A percentile compares a stretch with the other conserved stretches of the same genome.
Evolutionary conservation across 352 stramenopile genomes (phyloP).

Genomic region (Globisporangium nagaii): DNA sequence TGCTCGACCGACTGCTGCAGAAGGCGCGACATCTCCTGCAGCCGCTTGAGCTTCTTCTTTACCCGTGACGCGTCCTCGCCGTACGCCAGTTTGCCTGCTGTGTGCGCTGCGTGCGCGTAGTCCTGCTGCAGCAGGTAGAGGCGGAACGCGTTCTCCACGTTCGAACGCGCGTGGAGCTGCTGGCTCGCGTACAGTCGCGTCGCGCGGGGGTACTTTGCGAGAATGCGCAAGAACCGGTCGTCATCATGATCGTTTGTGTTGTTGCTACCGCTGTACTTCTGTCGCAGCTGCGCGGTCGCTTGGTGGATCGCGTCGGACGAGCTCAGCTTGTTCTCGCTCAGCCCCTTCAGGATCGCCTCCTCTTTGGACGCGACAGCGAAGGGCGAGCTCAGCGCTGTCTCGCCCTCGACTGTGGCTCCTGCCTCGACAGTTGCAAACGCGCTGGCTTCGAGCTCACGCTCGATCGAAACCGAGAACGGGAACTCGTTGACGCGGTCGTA

Average conservation of each 20-base stretch:
- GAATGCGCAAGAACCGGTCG: slow-evolving; percentile 23
- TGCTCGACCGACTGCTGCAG: slow-evolving; percentile 14
- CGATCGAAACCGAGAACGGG: slow-evolving; percentile 25
- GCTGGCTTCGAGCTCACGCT: slow-evolving; percentile 23
- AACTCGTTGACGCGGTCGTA: slow-evolving; percentile 37
- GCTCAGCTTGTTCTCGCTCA: slow-evolving; percentile 37
- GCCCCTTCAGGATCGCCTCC: slow-evolving; percentile 39
- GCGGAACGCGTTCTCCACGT: slow-evolving; percentile 28
- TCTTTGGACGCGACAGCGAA: slow-evolving; percentile 20
- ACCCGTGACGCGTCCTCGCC: slow-evolving; percentile 35
- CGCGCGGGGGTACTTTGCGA: slow-evolving; percentile 42
- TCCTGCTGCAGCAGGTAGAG: slow-evolving; percentile 18
- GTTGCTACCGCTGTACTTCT: slow-evolving; percentile 15
- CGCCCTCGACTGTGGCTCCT: not conserved
- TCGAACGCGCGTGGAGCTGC: slow-evolving; percentile 21
- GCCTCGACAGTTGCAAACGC: not conserved
- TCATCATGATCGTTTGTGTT: too few relatives aligned
- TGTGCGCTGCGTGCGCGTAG: slow-evolving; percentile 23
- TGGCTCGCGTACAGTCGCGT: slow-evolving; percentile 36
- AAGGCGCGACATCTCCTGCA: slow-evolving; percentile 32
- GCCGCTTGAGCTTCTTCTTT: slow-evolving; percentile 20
- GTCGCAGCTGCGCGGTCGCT: slow-evolving; percentile 26
- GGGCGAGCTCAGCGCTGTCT: too few relatives aligned
- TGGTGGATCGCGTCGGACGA: slow-evolving; percentile 41
- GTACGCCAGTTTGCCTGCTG: slow-evolving; percentile 43